Conservation (phyloP, 169 alveolate genomes). For the Condylostoma magnum region DNA sequence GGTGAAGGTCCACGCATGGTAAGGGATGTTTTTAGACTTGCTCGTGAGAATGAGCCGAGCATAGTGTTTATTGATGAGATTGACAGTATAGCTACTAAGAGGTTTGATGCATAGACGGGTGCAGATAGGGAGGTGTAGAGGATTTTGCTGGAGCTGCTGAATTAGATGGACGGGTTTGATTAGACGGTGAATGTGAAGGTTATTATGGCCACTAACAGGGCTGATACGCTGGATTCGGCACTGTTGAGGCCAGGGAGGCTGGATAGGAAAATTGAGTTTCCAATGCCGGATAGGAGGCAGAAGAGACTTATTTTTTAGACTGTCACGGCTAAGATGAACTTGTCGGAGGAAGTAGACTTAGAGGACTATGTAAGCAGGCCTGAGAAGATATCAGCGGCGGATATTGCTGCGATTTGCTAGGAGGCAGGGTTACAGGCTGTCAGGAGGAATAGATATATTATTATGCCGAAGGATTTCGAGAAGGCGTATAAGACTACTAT, state of each 20-base stretch:
- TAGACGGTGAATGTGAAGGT: conserved; percentile 95
- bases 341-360: conserved; percentile 96
- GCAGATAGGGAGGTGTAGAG: conserved; percentile 99
- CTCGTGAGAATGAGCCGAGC: conserved; percentile 97
- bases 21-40: conserved; percentile 97
- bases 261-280: conserved; percentile 98
- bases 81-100: conserved; percentile 97
- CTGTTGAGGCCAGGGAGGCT: conserved; percentile 97
- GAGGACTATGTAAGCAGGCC: conserved; percentile 97
- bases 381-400: conserved; percentile 98
- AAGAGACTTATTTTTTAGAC: conserved; percentile 95
- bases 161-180: conserved; percentile 99
- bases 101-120: conserved; percentile 97
- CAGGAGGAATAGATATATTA: conserved; percentile 95
- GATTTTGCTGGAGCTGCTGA: conserved; percentile 94
- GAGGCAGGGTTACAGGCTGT: conserved; percentile 99
- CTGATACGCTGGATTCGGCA: conserved; percentile 99
- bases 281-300: conserved; percentile 98
- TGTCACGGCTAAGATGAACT: conserved; percentile 96
- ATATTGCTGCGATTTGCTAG: conserved; percentile 97
- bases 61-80: conserved; percentile 98
- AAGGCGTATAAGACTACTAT: conserved; percentile 95
- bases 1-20: conserved; percentile 99
- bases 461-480: conserved; percentile 95
- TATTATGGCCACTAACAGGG: conserved; percentile 99